Evolutionary conservation across 331 rosid species (phyloP), one percentile per base, ranked within the genome.

Genomic region (Rhamnella rubrinervis): DNA sequence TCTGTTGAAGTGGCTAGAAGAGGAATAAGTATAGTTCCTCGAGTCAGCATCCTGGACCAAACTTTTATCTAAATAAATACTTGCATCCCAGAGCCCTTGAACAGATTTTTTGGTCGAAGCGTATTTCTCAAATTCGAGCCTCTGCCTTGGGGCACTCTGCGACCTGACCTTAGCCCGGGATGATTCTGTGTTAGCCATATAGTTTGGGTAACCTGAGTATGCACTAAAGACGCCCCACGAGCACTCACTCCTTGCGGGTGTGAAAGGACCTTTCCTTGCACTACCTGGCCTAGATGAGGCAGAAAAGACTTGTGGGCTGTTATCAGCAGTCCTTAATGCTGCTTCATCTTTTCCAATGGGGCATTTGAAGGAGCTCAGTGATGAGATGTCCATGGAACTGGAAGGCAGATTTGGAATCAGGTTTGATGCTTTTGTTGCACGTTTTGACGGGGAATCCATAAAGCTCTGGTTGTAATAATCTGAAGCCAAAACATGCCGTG

Each of bases 101-200:
- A 70, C 28, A 63, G 77, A 77, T 61, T 79, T 83, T 60, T 75
- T 80, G 17, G 71, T 61, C 8, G 85, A 70, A 71, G 85, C 81
- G n/a, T 74, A 71, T 62, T 82, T 84, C 64, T 89, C 97, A 75
- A 87, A 83, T 73, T 89, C 98, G 1, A 83, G 57, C 84, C 98
- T 87, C 78, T 95, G 99, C 75, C 86, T 84, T 3, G 97, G 97
- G 50, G 92, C 97, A 79, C 98, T 95, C 12, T 85, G 98, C 47
- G 98, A 95, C 77, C 99, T 79, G 61, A 83, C 90, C 86, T 95
- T 95, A 38, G 99, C 99, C 21, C 78, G 71, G 21, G 85, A 95
- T 8, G 99, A 91, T 67, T 95, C 84, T 2, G 99, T 95, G 78
- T 87, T 85, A 58, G 97, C 85, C 99, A 95, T 95, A 80, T 91